Percentiles rank a stretch among this genome's conserved stretches.
These are phyloP conservation scores for Rostrohypoxylon terebratum DNA, from an alignment of 495 filamentous ascomycete genomes.

Conservation along the genomic window DNA sequence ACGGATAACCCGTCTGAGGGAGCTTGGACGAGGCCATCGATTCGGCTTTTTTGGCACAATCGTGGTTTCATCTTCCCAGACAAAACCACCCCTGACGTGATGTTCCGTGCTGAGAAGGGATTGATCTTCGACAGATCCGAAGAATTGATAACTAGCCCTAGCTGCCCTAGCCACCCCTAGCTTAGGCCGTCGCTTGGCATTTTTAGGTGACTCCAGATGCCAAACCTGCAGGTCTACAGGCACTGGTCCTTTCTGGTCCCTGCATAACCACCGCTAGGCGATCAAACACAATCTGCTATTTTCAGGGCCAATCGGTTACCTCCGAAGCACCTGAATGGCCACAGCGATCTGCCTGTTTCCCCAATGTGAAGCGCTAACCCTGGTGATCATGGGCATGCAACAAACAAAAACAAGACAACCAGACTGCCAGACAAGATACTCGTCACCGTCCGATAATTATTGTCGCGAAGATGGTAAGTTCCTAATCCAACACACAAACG, in stretches of 20 bases:
- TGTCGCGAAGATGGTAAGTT: constrained; percentile 7
- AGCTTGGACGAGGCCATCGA: constrained; percentile 42
- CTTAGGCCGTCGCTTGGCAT: constrained; percentile 7
- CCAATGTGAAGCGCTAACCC: constrained; percentile 27
- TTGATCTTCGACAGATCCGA: constrained; percentile 40
- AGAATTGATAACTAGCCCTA: constrained; percentile 13
- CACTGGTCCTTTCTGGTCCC: background rate
- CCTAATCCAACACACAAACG: background rate
- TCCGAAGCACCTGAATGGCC: constrained; percentile 24
- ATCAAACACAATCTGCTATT: constrained; percentile 37
- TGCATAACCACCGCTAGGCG: constrained; percentile 30
- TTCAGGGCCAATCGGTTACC: constrained; percentile 25
- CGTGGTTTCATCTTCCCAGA: constrained; percentile 47
- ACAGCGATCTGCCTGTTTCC: constrained; percentile 16
- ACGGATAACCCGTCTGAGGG: constrained; percentile 19
- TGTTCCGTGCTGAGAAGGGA: constrained; percentile 30
- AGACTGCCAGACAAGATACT: background rate
- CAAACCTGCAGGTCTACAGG: no score
- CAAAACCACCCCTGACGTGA: constrained; percentile 38
- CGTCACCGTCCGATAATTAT: background rate
- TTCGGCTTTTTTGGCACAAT: constrained; percentile 37
- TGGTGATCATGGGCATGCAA: constrained; percentile 27
- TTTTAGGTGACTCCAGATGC: background rate
- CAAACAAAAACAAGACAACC: constrained; percentile 16
- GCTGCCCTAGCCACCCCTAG: constrained; percentile 7